Evolutionary conservation across 2,329 filamentous ascomycete species (phyloP).

Genomic region (Juglanconis sp.): DNA sequence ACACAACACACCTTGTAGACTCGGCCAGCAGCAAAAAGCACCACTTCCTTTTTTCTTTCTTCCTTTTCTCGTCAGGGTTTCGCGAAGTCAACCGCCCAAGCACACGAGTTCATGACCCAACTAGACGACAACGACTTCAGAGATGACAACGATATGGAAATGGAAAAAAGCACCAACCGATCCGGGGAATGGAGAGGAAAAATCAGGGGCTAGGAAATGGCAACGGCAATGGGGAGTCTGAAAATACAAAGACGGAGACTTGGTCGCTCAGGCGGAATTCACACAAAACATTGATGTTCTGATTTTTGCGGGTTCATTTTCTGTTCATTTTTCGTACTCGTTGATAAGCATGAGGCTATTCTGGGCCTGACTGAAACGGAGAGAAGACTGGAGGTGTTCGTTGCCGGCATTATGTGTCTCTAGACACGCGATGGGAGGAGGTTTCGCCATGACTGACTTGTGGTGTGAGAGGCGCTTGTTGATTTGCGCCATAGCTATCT

Average conservation of each 20-base stretch:
- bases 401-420: too few relatives aligned
- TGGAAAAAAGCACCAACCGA: not conserved
- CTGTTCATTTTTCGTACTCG: not conserved
- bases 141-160: not conserved
- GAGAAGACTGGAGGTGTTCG: too few relatives aligned
- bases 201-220: not conserved
- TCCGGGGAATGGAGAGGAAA: not conserved
- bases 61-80: not conserved
- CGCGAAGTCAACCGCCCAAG: not conserved
- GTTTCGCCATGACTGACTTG: too few relatives aligned
- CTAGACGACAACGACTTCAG: slow-evolving; percentile 1
- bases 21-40: not conserved
- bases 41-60: not conserved
- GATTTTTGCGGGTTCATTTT: not conserved
- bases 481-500: too few relatives aligned
- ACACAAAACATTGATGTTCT: not conserved
- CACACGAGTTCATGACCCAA: slow-evolving; percentile 1
- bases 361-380: not conserved
- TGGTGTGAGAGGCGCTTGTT: too few relatives aligned
- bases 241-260: not conserved
- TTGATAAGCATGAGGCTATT: not conserved
- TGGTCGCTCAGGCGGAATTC: slow-evolving; percentile 1
- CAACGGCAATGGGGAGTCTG: not conserved
- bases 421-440: too few relatives aligned
- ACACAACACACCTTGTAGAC: not conserved